Base-by-base conservation (phyloP, 805 yeast species). In the Myxozyma lipomycoides region DNA sequence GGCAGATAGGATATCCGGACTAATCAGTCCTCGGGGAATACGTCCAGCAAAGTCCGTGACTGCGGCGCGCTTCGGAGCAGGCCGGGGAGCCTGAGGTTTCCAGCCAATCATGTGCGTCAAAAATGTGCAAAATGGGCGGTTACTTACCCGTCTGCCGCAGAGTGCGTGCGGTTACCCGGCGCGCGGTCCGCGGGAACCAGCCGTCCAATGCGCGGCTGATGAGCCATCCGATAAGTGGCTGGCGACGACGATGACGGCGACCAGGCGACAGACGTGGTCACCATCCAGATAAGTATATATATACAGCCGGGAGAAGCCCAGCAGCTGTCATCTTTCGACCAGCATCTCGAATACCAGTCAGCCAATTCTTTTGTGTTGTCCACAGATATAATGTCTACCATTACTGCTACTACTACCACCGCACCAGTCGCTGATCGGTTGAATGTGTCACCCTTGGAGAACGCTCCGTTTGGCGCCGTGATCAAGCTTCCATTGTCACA, bases 381-480 rank as follows among this genome's bases (percentile, higher is more conserved):
- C 32, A 28, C 12, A 23, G n/a, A 15, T 6, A 43, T 25, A 3
- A 53, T 53, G 58, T 53, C 58, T 19, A 38, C 47, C 19, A 28
- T 12, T 12, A 53, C 58, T 9, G 48, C 46, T 28, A 53, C 58
- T 26, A 46, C 55, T 23, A 24, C 25, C 22, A 22, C 55, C 24
- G 28, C 49, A 40, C 41, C 38, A n/a, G 26, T 19, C 32, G 45
- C 38, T 9, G 49, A 49, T 43, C 25, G 38, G 28, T 51, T 53
- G 23, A 52, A 42, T 44, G 71, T 78, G 28, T 67, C 70, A 12
- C 83, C 85, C 17, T 68, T 81, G 7, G 67, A 64, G 36, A 70
- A 69, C 44, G 68, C 76, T 26, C 80, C 82, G 23, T 76, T 87
- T 59, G 95, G 96, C 39, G 91, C 93, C 47, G 68, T 70, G 12